Conservation (phyloP, 352 stramenopile genomes). For the Halophytophthora polymorphica region DNA sequence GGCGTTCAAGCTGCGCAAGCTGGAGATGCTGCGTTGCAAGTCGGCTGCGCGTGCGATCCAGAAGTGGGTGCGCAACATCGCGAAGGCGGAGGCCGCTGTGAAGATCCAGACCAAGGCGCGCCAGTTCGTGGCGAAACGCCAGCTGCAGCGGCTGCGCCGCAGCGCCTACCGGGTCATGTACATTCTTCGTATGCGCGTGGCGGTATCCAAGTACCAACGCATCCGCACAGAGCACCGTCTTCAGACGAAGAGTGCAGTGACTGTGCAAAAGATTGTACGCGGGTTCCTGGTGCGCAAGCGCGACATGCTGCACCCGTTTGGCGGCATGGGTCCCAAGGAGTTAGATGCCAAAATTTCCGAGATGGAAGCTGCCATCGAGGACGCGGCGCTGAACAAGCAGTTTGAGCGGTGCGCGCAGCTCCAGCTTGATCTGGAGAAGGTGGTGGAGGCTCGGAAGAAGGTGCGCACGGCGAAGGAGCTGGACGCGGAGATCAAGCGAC, state of each 20-base stretch:
- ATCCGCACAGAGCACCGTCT: constrained; percentile 51
- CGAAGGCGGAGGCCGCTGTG: constrained; percentile 48
- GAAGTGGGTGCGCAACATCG: constrained; percentile 78
- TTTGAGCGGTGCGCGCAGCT: constrained; percentile 83
- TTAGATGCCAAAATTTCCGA: constrained; percentile 74
- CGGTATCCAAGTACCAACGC: constrained; percentile 54
- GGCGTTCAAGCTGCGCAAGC: constrained; percentile 77
- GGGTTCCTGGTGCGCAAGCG: constrained; percentile 72
- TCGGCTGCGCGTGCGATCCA: constrained; percentile 79
- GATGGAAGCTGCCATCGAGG: constrained; percentile 71
- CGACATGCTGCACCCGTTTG: constrained; percentile 77
- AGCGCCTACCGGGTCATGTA: constrained; percentile 64
- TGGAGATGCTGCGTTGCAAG: constrained; percentile 80
- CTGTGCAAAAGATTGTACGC: constrained; percentile 73
- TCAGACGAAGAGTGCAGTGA: constrained; percentile 46
- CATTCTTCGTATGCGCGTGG: constrained; percentile 58
- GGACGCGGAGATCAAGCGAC: constrained; percentile 68
- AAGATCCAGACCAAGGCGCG: constrained; percentile 73
- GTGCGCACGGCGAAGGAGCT: constrained; percentile 87
- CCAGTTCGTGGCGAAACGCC: constrained; percentile 60
- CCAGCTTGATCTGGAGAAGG: constrained; percentile 79
- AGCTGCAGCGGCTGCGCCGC: constrained; percentile 45
- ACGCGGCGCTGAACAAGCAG: constrained; percentile 79
- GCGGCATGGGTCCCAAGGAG: constrained; percentile 71
- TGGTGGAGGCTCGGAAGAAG: constrained; percentile 78